These are phyloP conservation scores for Aspergillus costaricaensis DNA, from an alignment of 2,329 filamentous ascomycete genomes.

Conservation along the genomic window DNA sequence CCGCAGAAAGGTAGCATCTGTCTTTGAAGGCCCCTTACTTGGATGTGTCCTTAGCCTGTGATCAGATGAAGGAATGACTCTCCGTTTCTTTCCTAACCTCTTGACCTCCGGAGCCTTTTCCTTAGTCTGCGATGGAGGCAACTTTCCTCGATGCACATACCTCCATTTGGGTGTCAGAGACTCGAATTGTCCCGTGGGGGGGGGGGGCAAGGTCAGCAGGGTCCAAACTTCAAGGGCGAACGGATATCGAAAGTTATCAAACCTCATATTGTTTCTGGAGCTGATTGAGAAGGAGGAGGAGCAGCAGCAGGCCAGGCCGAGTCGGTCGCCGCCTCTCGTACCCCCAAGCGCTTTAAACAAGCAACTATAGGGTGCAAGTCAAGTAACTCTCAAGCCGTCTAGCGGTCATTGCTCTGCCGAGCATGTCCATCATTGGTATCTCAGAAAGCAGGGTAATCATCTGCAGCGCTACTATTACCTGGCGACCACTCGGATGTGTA, in stretches of 20 bases:
- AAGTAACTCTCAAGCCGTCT: conserved; percentile 9
- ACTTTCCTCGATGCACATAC: conserved; percentile 19
- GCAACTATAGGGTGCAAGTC: conserved; percentile 13
- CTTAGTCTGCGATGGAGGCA: conserved; percentile 9
- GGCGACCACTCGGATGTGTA: not conserved
- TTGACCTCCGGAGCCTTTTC: not conserved
- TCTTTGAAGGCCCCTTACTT: not conserved
- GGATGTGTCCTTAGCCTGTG: conserved; percentile 9
- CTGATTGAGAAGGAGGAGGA: not conserved
- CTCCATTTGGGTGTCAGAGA: conserved; percentile 11
- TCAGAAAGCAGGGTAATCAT: not conserved
- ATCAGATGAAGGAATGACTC: conserved; percentile 19
- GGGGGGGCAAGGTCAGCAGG: conserved; percentile 20
- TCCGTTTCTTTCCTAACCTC: not conserved
- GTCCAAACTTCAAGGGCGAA: conserved; percentile 12
- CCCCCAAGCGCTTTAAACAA: conserved; percentile 11
- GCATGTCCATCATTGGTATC: conserved; percentile 1
- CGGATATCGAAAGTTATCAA: conserved; percentile 10
- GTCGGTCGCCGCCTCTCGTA: conserved; percentile 1
- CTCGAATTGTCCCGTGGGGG: conserved; percentile 12
- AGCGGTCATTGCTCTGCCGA: conserved; percentile 12
- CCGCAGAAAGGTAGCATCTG: not conserved
- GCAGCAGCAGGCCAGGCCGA: not conserved
- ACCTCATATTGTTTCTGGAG: not conserved
- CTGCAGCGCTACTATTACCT: not conserved